phyloP scores from a whole-genome alignment of 306 rosid genomes.

The Alnus glutinosa region DNA sequence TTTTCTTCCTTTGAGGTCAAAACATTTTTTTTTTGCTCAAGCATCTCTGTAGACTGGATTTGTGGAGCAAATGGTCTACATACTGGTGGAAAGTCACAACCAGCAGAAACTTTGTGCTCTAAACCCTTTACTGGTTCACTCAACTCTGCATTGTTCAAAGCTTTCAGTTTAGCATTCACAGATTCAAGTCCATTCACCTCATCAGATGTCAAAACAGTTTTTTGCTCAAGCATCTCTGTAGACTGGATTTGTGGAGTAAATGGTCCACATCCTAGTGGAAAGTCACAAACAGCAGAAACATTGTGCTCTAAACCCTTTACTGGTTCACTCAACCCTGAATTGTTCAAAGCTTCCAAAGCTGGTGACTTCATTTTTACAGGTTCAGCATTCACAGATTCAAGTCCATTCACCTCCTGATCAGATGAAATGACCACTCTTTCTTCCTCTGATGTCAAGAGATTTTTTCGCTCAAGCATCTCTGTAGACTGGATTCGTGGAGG shows the following conservation, averaged over 20 bases:
- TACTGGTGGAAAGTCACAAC: conserved; percentile 68
- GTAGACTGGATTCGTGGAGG: conserved; percentile 23
- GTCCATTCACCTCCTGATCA: too few species aligned
- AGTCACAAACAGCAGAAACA: conserved; percentile 72
- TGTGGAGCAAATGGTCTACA: conserved; percentile 4
- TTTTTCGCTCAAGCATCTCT: conserved; percentile 15
- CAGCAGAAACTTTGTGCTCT: conserved; percentile 49
- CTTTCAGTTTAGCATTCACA: too few species aligned
- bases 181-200: too few species aligned
- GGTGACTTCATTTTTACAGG: too few species aligned
- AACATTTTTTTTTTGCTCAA: conserved; percentile 7
- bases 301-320: conserved; percentile 26
- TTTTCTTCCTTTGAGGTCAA: conserved; percentile 25
- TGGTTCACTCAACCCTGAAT: neutral
- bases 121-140: conserved; percentile 6
- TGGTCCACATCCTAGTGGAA: conserved; percentile 39
- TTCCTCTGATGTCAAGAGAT: conserved; percentile 14
- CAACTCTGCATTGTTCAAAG: neutral
- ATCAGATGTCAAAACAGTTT: neutral
- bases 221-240: conserved; percentile 17
- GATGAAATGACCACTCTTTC: neutral
- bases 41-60: conserved; percentile 20
- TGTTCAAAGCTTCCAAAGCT: too few species aligned
- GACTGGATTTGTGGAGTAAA: conserved; percentile 21
- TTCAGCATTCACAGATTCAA: too few species aligned